Evolutionary conservation across 108 stramenopile genomes (phyloP), one percentile per base, ranked within the genome.

Genomic region (Epipyxis sp.): DNA sequence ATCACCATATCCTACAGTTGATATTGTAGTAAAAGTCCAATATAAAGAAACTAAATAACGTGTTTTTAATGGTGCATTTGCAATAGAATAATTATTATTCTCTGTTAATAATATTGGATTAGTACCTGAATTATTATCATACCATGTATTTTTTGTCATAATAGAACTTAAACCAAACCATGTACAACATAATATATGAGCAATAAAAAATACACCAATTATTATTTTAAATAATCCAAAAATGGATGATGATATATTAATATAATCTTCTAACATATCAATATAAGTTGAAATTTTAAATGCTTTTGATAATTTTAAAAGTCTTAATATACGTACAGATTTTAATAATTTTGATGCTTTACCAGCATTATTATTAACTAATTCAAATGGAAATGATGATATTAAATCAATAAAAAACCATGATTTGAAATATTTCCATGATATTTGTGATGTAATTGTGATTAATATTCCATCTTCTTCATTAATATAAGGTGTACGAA

Each of bases 401-500:
- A 80, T 57, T 0, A 91, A 59, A 67, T 91, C 90, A 20, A 86
- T 84, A 1, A 89, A 16, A 69, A 91, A 91, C 78, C 87, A 90
- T 34, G 89, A 83, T 59, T 42, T 79, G 1, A 91, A 30, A 82
- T 91, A 91, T 34, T 88, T 85, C 59, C 59, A 69, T 1, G 81
- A 71, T 37, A 91, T 86, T 40, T 71, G 34, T 41, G 44, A 40
- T 25, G 59, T 72, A 59, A 82, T 69, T 85, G 89, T 87, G 16
- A 89, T 81, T 27, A 88, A 72, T 40, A 79, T 59, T 16, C 86
- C 89, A 54, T 86, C 86, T 37, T 83, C 82, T 69, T 88, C 89
- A 10, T 16, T 32, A 20, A 86, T 41, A 69, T 78, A 85, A 50
- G 88, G 88, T 30, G 90, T 90, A 81, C 81, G 85, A 77, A 90